Evolutionary conservation across 2,329 filamentous ascomycete species (phyloP).

Genomic region (Epichloe elymi): DNA sequence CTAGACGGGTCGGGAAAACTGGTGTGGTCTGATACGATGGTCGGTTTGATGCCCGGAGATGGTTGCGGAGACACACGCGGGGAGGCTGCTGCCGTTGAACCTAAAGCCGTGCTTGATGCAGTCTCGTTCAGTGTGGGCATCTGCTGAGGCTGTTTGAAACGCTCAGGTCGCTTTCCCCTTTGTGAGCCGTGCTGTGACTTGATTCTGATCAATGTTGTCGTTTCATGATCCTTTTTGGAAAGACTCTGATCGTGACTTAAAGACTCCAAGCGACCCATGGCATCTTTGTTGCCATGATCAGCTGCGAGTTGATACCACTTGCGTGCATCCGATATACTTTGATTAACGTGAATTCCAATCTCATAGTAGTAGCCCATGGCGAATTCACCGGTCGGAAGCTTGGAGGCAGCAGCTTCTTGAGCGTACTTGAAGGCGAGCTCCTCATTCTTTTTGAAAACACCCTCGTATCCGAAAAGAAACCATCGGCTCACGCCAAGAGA

Average conservation of each 20-base stretch:
- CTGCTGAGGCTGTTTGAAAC: slow-evolving; percentile 37
- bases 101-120: slow-evolving; percentile 14
- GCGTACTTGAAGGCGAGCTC: slow-evolving; percentile 86
- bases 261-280: slow-evolving; percentile 66
- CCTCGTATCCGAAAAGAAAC: slow-evolving; percentile 93
- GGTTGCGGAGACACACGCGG: slow-evolving; percentile 26
- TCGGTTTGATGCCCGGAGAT: slow-evolving; percentile 28
- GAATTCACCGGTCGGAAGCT: slow-evolving; percentile 84
- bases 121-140: slow-evolving; percentile 39
- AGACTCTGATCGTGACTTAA: slow-evolving; percentile 72
- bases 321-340: slow-evolving; percentile 68
- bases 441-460: slow-evolving; percentile 89
- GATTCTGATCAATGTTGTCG: slow-evolving; percentile 77
- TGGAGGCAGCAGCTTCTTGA: slow-evolving; percentile 67
- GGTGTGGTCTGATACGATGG: slow-evolving; percentile 23
- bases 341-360: slow-evolving; percentile 83
- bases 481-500: slow-evolving; percentile 96
- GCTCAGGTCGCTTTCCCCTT: slow-evolving; percentile 45
- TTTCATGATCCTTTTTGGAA: slow-evolving; percentile 85
- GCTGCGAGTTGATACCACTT: slow-evolving; percentile 86
- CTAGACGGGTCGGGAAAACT: slow-evolving; percentile 36
- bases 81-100: slow-evolving; percentile 14
- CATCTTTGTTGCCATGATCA: slow-evolving; percentile 85
- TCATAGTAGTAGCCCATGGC: slow-evolving; percentile 96
- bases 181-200: slow-evolving; percentile 66